phyloP scores from a whole-genome alignment of 2,329 filamentous ascomycete species.

The Coniella vitis region DNA sequence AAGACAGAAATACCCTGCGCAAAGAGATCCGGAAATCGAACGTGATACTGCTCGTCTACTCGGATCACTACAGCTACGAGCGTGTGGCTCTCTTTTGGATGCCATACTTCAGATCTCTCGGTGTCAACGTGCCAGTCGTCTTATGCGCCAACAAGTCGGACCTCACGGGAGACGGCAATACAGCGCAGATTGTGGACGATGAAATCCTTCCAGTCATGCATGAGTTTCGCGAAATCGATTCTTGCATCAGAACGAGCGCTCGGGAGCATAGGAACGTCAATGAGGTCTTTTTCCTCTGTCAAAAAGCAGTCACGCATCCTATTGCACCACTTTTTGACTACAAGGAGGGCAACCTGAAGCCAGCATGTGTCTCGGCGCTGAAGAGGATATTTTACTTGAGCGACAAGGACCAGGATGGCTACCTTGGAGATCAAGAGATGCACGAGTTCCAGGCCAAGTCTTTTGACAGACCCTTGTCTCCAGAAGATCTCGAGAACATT shows the following conservation, averaged over 20 bases:
- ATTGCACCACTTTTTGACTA: slow-evolving; percentile 96
- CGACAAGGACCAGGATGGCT: slow-evolving; percentile 93
- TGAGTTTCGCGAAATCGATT: slow-evolving; percentile 98
- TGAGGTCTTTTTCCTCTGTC: slow-evolving; percentile 94
- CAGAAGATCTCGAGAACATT: slow-evolving; percentile 82
- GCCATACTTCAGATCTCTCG: slow-evolving; percentile 92
- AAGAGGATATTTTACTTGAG: slow-evolving; percentile 91
- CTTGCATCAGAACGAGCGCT: slow-evolving; percentile 90
- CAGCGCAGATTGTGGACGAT: slow-evolving; percentile 83
- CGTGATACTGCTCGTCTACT: slow-evolving; percentile 93
- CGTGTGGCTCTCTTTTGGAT: slow-evolving; percentile 96
- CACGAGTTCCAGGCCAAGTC: slow-evolving; percentile 85
- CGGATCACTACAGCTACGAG: slow-evolving; percentile 98
- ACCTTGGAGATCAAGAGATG: slow-evolving; percentile 84
- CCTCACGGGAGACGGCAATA: slow-evolving; percentile 64
- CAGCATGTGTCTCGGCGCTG: slow-evolving; percentile 77
- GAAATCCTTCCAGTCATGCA: slow-evolving; percentile 98
- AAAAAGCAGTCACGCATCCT: slow-evolving; percentile 95
- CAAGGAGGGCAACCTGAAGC: slow-evolving; percentile 84
- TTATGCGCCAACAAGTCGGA: slow-evolving; percentile 98
- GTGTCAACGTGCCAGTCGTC: slow-evolving; percentile 97
- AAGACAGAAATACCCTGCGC: slow-evolving; percentile 82
- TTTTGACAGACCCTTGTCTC: slow-evolving; percentile 78
- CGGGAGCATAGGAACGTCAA: slow-evolving; percentile 91
- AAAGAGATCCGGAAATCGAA: slow-evolving; percentile 96